Conservation (phyloP, 768 basidiomycete species). For the Podaxis sp. region DNA sequence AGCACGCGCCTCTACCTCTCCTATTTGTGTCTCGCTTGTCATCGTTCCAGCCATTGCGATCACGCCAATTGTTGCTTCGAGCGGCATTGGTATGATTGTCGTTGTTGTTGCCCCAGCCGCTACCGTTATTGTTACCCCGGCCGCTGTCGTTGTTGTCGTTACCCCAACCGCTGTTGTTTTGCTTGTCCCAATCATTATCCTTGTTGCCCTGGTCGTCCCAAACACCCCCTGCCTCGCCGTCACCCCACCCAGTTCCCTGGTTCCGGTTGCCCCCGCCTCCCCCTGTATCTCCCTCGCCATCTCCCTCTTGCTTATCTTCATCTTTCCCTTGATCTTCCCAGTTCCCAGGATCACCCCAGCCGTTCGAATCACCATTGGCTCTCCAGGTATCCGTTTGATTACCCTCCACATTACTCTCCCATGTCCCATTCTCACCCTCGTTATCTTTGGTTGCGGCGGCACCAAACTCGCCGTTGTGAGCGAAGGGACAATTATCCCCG, state of each 20-base stretch:
- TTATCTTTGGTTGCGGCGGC: background rate
- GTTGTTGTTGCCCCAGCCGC: conserved; percentile 14
- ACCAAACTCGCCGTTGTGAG: conserved; percentile 25
- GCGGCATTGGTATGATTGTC: background rate
- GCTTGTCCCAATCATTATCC: conserved; percentile 1
- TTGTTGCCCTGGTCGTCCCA: conserved; percentile 4
- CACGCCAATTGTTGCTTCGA: background rate
- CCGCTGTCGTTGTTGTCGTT: conserved; percentile 12
- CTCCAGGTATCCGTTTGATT: background rate
- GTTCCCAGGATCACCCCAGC: background rate
- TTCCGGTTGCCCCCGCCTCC: background rate
- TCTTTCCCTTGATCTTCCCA: background rate
- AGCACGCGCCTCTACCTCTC: background rate
- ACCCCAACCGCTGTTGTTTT: background rate
- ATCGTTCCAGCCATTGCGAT: background rate
- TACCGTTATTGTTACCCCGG: conserved; percentile 12
- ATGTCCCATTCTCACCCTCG: background rate
- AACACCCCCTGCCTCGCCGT: background rate
- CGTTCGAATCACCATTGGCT: background rate
- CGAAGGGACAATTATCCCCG: conserved; percentile 36
- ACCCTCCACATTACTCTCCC: background rate
- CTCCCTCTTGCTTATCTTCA: background rate
- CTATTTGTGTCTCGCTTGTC: background rate
- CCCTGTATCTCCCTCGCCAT: background rate
- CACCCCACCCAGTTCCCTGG: conserved; percentile 1